A percentile compares a stretch with the other conserved stretches of the same genome.
Conservation (phyloP, 164 flowering plant species). For the Chimonanthus praecox region DNA sequence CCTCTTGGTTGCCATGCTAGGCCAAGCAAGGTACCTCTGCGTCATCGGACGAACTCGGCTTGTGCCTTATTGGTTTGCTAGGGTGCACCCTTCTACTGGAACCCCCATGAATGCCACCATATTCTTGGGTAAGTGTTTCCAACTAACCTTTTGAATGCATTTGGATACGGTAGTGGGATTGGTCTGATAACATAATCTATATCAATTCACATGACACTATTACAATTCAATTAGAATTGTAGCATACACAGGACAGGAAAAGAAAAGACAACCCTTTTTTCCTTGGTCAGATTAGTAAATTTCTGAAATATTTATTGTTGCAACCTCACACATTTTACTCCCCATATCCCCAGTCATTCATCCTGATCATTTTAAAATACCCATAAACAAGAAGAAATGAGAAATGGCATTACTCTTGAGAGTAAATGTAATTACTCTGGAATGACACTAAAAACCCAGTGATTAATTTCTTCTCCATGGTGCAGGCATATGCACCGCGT, state of each 20-base stretch:
- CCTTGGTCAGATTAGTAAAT: no score
- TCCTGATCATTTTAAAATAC: background rate
- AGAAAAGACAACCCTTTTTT: no score
- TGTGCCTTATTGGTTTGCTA: constrained; percentile 77
- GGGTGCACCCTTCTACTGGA: constrained; percentile 81
- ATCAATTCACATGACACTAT: no score
- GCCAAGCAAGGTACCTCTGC: constrained; percentile 87
- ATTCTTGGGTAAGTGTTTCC: constrained; percentile 51
- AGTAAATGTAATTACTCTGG: no score
- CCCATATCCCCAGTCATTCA: background rate
- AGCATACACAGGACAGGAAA: no score
- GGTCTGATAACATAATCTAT: no score
- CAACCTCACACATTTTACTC: background rate
- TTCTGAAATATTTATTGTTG: background rate
- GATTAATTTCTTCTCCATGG: background rate
- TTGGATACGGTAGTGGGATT: no score
- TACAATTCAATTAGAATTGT: no score
- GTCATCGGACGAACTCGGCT: constrained; percentile 76
- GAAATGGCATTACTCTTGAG: background rate
- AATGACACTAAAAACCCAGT: no score
- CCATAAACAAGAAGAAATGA: background rate
- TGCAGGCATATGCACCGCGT: constrained; percentile 76
- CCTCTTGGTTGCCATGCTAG: constrained; percentile 85
- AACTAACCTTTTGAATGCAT: no score
- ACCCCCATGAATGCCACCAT: constrained; percentile 84